Evolutionary conservation across 1,139 yeast species (phyloP), one percentile per base, ranked within the genome.

Genomic region (Diutina scorzettiae): DNA sequence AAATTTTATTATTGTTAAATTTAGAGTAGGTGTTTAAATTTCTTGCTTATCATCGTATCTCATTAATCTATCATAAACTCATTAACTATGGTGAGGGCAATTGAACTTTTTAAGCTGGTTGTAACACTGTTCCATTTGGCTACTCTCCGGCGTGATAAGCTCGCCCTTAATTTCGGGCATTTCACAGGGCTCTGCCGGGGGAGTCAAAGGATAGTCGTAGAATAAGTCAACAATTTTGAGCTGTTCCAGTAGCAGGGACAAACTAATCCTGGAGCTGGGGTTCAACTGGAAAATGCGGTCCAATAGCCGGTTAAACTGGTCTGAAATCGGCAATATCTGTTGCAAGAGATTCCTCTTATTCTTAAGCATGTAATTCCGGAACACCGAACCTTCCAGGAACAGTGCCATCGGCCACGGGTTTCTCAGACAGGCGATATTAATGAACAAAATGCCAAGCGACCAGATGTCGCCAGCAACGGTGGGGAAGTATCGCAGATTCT

Each of bases 321-420:
- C 57, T 18, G 85, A 76, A 14, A 83, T 73, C 36, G 91, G 87
- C 47, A 83, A 62, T 32, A 85, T 83, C 20, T 60, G 49, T 34
- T 58, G 51, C 25, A 68, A 53, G 3, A 66, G 50, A 20, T 51
- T 48, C 40, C 54, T 56, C 29, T 50, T 46, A 46, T 63, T 56
- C 16, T 57, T 53, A 41, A 63, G 49, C 34, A 63, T 58, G 46
- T 64, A 67, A 49, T 71, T 73, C 53, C 65, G 61, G 48, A 85
- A 68, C 16, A 82, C 74, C 14, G 37, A 19, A 6, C 20, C 25
- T 20, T n/a, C 20, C 52, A 79, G 84, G 32, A 74, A 62, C 43
- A 81, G 72, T 4, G 96, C 95, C 50, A 80, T 76, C 44, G 86
- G 75, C 96, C 96, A 87, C 17, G 96, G 96, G 54, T 87, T 87